phyloP scores from a whole-genome alignment of 108 stramenopile genomes.

The Fistulifera solaris region DNA sequence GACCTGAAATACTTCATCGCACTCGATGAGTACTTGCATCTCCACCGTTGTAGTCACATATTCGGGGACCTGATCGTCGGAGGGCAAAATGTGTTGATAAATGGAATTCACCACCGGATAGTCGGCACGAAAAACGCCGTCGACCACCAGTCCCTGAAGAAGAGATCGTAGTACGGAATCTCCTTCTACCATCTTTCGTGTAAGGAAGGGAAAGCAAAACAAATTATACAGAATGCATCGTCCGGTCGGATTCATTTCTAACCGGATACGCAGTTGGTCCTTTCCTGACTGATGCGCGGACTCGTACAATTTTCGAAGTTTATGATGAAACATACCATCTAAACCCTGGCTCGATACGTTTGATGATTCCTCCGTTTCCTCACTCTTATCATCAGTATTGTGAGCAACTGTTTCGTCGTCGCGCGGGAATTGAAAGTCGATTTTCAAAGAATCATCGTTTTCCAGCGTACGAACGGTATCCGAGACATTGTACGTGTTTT shows the following conservation, averaged over 20 bases:
- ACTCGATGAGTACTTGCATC: constrained; percentile 42
- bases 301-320: constrained; percentile 9
- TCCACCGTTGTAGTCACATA: constrained; percentile 26
- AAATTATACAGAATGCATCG: constrained; percentile 1
- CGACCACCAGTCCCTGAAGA: background rate
- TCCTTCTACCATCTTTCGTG: constrained; percentile 1
- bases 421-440: constrained; percentile 1
- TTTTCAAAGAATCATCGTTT: background rate
- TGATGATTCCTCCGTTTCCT: background rate
- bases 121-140: background rate
- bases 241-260: constrained; percentile 5
- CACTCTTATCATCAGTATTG: background rate
- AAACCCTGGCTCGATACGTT: background rate
- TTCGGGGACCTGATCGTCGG: background rate
- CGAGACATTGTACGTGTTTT: constrained; percentile 11
- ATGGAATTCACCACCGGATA: background rate
- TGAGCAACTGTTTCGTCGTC: constrained; percentile 1
- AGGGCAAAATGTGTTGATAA: background rate
- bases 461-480: background rate
- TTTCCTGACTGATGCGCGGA: constrained; percentile 14
- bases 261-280: constrained; percentile 12
- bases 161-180: constrained; percentile 2
- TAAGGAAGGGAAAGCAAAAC: constrained; percentile 14
- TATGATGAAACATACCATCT: constrained; percentile 8
- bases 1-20: constrained; percentile 47